Base-by-base conservation (phyloP, 179 eudicot species). In the Corrigiola litoralis region DNA sequence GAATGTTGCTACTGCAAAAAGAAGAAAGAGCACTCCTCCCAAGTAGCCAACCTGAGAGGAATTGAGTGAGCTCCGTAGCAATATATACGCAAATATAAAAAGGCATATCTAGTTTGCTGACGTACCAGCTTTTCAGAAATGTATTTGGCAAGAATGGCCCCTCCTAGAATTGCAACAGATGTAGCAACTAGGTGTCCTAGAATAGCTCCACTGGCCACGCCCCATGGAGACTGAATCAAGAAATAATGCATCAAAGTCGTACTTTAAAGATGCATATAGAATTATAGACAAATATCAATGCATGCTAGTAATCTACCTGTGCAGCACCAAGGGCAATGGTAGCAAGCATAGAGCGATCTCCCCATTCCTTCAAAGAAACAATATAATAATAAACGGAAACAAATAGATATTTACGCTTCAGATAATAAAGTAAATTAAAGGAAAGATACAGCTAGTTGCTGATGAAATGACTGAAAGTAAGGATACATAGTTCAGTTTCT, bases 251-350 rank as follows among this genome's bases (percentile, higher is more conserved):
- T 31, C 48, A 38, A 14, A 20, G 44, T 25, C 13, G 23, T 68
- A 18, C 41, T 23, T 33, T 6, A 50, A 1, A 27, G n/a, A 20
- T 20, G 28, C 34, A 12, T 31, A 38, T 17, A 25, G 46, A 28
- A 0, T 31, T 18, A n/a, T n/a, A n/a, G n/a, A n/a, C n/a, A n/a
- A n/a, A 21, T 13, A 52, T 44, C 2, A 41, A 65, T 20, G 20
- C 27, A n/a, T 10, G 46, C 20, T 49, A 50, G 36, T 18, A 53
- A 21, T n/a, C 27, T 72, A 92, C 98, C 98, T 92, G 98, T 37
- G 98, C 97, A 45, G 97, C 98, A 48, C 92, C 98, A 50, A 90
- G 95, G 66, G 98, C 98, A 71, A 92, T 87, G 61, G 98, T 92
- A 52, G 98, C 98, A 68, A 92, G 85, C 98, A 92, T 92, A 17